Evolutionary conservation across 129 eudicot genomes (phyloP), one percentile per base, ranked within the genome.

Genomic region (Centella asiatica): DNA sequence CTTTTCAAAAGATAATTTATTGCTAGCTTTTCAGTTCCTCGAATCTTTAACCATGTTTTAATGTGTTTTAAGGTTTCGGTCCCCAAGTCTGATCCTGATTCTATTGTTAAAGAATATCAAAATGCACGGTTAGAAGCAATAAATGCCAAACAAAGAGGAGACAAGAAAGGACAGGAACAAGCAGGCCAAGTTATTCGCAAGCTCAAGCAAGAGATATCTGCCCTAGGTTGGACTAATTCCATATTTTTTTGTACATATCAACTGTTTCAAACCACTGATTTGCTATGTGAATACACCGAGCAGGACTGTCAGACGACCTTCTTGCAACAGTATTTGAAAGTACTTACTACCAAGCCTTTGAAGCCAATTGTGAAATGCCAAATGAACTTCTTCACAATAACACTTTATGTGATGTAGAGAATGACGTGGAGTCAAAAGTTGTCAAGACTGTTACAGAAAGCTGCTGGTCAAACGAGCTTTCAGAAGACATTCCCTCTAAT

Each of bases 141-240:
- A 51, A 54, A 69, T 52, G 90, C 99, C 46, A 92, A 92, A 82
- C 86, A 80, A 28, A 82, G 76, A 76, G 64, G 72, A 44, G 99
- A 92, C 80, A 92, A 78, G 60, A 80, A 76, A 72, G 74, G 83
- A 66, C 95, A 87, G 68, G 80, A 92, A 69, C 76, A 83, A 68
- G 95, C 96, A 52, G 89, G 99, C 67, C 69, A 68, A 68, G 62
- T 62, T 51, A 92, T 92, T 79, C 86, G 92, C 69, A 84, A 81
- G 75, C 90, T 92, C 64, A 92, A 87, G 81, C 89, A 92, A 81
- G 96, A 87, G 60, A 77, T 92, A 79, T 77, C 94, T 72, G 80
- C 84, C 64, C 72, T 92, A 92, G 99, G 99, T 92, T 67, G 58
- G 60, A 40, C 36, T 69, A 31, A 52, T 31, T 44, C 6, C 58